Base-by-base conservation (phyloP, 805 yeast genomes). In the Monosporozyma aquatica region DNA sequence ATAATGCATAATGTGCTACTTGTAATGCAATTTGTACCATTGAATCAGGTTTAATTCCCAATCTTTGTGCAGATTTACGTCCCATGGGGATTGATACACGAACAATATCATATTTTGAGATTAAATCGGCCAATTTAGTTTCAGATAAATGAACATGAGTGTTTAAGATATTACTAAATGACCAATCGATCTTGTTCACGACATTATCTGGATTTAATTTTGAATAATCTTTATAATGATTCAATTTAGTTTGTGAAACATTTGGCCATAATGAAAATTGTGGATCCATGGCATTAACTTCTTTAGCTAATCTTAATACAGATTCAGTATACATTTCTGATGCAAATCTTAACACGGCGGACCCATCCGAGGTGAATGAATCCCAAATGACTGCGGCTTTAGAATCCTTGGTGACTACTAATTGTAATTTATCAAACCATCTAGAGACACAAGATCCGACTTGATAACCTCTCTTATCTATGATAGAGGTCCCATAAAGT, bases 341-440 rank as follows among this genome's bases (percentile, higher is more conserved):
- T 2, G 87, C 92, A 64, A 83, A 87, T 48, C 96, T 68, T 51
- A 87, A 68, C 2, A 87, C 95, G 0, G 92, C 85, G 50, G 89
- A 95, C 42, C 96, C 97, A 64, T 87, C 96, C 37, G 87, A 92
- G 43, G 95, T 92, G 9, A 95, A 66, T 68, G 89, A 76, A 56
- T 87, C 97, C 71, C 92, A 87, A 56, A 87, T 83, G 45, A 87
- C 82, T 29, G 95, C 95, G 5, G 92, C 95, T 57, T 82, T 80
- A 5, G 94, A 86, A 59, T 86, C 87, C 53, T 75, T 75, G 1
- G 95, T 85, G 29, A 87, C 78, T 35, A 87, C 80, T 45, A 87
- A 69, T 61, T 87, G 96, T 50, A 87, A 66, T 64, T 86, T 86
- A 63, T 86, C 97, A 58, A 86, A 87, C 96, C 95, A 87, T 60